These are phyloP conservation scores for Fusarium nanum DNA, from an alignment of 2,329 filamentous ascomycete genomes.

Conservation along the genomic window DNA sequence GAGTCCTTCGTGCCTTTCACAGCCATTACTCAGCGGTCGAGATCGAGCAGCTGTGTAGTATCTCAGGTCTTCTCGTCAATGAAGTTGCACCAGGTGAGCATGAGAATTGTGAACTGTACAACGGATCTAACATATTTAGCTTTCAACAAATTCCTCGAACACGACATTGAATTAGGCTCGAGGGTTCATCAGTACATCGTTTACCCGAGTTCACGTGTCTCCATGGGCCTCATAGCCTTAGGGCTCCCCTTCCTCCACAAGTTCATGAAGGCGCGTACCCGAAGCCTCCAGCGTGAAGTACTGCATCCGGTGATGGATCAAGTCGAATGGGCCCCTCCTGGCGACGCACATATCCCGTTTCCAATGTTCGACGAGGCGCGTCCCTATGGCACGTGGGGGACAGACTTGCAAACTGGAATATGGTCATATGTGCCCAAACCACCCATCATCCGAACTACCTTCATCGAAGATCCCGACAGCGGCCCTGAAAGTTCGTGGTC, in stretches of 20 bases:
- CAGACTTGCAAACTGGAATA: too few relatives aligned
- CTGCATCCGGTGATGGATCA: not conserved
- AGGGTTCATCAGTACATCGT: slow-evolving; percentile 7
- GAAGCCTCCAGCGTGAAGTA: not conserved
- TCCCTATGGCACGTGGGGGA: too few relatives aligned
- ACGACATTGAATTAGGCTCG: slow-evolving; percentile 11
- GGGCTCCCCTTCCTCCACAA: slow-evolving; percentile 6
- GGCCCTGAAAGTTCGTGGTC: slow-evolving; percentile 12
- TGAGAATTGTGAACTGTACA: too few relatives aligned
- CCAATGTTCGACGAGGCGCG: too few relatives aligned
- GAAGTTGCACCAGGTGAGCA: slow-evolving; percentile 7
- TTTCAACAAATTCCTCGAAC: slow-evolving; percentile 20
- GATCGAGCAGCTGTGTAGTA: slow-evolving; percentile 2
- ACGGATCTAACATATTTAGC: not conserved
- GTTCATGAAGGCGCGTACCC: slow-evolving; percentile 3
- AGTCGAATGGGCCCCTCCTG: not conserved
- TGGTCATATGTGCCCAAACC: too few relatives aligned
- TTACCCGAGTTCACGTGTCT: too few relatives aligned
- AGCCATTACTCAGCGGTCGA: slow-evolving; percentile 4
- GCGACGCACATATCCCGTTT: not conserved
- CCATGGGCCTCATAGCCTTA: not conserved
- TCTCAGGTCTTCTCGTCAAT: slow-evolving; percentile 1
- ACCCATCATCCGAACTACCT: slow-evolving; percentile 17
- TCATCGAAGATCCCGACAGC: slow-evolving; percentile 13
- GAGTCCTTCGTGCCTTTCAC: not conserved